These are phyloP conservation scores for Boletus nobilissimus DNA, from an alignment of 1,284 basidiomycete genomes.

Conservation along the genomic window DNA sequence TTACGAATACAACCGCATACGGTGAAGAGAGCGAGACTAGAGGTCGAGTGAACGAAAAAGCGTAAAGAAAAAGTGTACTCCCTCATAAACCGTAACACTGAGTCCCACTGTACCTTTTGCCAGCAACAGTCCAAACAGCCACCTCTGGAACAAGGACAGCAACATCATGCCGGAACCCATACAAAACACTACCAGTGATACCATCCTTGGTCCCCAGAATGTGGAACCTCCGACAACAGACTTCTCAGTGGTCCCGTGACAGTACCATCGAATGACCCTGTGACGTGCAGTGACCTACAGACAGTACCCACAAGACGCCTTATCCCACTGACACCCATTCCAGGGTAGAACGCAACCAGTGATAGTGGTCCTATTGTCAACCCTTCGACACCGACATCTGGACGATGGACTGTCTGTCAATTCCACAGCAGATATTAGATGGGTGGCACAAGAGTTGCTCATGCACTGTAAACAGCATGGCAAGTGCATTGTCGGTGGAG, in stretches of 20 bases:
- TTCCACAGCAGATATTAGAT: background rate
- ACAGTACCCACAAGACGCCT: background rate
- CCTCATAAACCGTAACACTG: too few relatives aligned
- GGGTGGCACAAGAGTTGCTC: conserved; percentile 9
- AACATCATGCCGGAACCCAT: background rate
- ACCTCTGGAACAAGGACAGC: background rate
- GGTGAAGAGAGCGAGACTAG: too few relatives aligned
- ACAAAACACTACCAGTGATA: background rate
- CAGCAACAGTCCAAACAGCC: background rate
- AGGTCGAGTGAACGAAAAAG: too few relatives aligned
- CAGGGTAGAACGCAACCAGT: background rate
- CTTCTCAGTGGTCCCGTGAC: background rate
- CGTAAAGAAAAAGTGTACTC: too few relatives aligned
- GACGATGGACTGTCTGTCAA: too few relatives aligned
- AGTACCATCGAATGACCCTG: background rate
- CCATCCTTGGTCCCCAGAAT: background rate
- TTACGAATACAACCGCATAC: too few relatives aligned
- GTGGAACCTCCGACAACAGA: background rate
- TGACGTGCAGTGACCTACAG: background rate
- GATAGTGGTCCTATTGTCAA: background rate
- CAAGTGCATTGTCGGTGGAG: conserved; percentile 34
- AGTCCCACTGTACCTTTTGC: background rate
- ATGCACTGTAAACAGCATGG: background rate
- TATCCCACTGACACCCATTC: background rate
- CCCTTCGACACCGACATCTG: background rate